Base-by-base conservation (phyloP, 2,329 filamentous ascomycete species). In the Fusarium buxicola region DNA sequence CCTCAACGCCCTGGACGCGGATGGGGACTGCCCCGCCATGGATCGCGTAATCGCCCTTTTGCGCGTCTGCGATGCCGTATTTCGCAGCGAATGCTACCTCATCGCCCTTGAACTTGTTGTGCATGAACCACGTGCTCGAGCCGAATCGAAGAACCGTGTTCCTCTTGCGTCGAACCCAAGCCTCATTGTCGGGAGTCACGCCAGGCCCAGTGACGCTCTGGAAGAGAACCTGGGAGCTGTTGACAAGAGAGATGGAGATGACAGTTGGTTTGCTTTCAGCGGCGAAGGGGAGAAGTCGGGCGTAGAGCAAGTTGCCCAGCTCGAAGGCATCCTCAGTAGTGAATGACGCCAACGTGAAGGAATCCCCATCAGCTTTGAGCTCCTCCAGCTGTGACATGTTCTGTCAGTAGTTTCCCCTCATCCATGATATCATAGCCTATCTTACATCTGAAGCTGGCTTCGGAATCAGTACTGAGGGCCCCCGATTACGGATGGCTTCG, bases 1-100 rank as follows among this genome's bases (percentile, higher is more conserved):
- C 91, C 77, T 94, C 91, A 2, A 94, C 89, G 0, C 89, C 89
- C 49, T 79, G 78, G 7, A 94, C 91, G 8, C 86, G 82, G 28
- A 94, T 84, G 0, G 92, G 92, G 62, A 92, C 86, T 0, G 83
- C 92, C 18, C 92, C 92, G 0, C 92, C 92, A 74, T 94, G 90
- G 60, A 93, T 90, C 1, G 91, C 91, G 78, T 91, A 94, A 28
- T 85, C 80, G 50, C 82, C 81, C 3, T 82, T 83, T 13, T 81
- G 80, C 45, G 82, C 83, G 35, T 78, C 76, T 7, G 84, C 82
- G 70, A 94, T 78, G 30, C 83, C 87, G 71, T 85, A 91, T 73
- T 90, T 89, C 28, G 81, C 80, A 15, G 82, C 82, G 74, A 94
- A 93, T 3, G 77, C 79, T 21, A 72, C 78, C 77, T 92, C 89